Conservation (phyloP, 2,329 filamentous ascomycete species). For the Cytospora mali region DNA sequence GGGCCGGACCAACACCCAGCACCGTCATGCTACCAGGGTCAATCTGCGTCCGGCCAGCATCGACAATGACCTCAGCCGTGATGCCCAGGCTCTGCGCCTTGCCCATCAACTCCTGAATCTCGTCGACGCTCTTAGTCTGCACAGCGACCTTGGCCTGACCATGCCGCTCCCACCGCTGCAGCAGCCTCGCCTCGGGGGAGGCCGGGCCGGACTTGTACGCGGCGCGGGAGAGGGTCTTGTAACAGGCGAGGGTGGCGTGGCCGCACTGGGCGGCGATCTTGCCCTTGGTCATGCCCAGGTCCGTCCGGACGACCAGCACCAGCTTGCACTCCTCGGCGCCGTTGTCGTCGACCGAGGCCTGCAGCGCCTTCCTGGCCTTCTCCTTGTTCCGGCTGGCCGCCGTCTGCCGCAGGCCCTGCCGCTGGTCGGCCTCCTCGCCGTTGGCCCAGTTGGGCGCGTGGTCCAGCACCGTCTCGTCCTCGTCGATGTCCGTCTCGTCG, state of each 20-base stretch:
- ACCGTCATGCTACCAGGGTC: slow-evolving; percentile 91
- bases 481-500: slow-evolving; percentile 69
- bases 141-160: slow-evolving; percentile 95
- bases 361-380: slow-evolving; percentile 42
- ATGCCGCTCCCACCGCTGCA: slow-evolving; percentile 80
- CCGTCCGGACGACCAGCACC: slow-evolving; percentile 87
- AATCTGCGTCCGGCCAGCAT: slow-evolving; percentile 97
- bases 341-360: slow-evolving; percentile 35
- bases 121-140: slow-evolving; percentile 84
- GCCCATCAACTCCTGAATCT: slow-evolving; percentile 72
- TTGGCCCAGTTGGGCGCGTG: slow-evolving; percentile 71
- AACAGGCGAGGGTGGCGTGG: slow-evolving; percentile 96
- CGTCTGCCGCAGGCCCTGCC: slow-evolving; percentile 56
- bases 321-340: slow-evolving; percentile 85
- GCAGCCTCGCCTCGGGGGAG: slow-evolving; percentile 61
- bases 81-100: slow-evolving; percentile 82
- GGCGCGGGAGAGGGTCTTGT: slow-evolving; percentile 73
- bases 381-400: slow-evolving; percentile 34
- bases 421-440: slow-evolving; percentile 59
- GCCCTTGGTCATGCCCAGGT: slow-evolving; percentile 96
- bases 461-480: slow-evolving; percentile 60
- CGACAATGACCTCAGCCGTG: slow-evolving; percentile 86
- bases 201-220: slow-evolving; percentile 52
- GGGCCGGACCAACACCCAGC: slow-evolving; percentile 78
- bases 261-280: slow-evolving; percentile 97